phyloP scores from a whole-genome alignment of 495 filamentous ascomycete species.

The Bathelium albidoporum region DNA sequence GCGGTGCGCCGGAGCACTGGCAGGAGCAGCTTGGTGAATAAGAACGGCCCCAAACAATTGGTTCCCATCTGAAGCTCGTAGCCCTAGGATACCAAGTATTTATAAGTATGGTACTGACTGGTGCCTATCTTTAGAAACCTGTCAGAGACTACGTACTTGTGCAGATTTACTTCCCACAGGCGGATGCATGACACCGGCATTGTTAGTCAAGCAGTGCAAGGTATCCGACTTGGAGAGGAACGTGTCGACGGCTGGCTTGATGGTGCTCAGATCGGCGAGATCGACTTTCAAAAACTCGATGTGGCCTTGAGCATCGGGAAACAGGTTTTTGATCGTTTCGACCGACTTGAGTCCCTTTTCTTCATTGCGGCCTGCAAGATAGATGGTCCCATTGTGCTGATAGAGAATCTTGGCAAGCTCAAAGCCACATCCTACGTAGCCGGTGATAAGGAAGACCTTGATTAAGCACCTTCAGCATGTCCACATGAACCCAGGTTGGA shows the following conservation, averaged over 20 bases:
- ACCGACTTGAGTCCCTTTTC: conserved; percentile 31
- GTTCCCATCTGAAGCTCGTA: conserved; percentile 38
- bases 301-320: conserved; percentile 21
- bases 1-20: conserved; percentile 36
- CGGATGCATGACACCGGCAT: conserved; percentile 40
- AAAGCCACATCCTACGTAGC: conserved; percentile 40
- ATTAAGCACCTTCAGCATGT: not conserved
- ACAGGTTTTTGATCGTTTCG: conserved; percentile 17
- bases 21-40: conserved; percentile 37
- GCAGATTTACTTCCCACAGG: conserved; percentile 28
- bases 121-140: too few species aligned
- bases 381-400: conserved; percentile 39
- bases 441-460: conserved; percentile 38
- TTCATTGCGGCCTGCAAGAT: conserved; percentile 41
- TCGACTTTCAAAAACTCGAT: conserved; percentile 37
- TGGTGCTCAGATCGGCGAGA: conserved; percentile 36
- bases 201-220: conserved; percentile 42
- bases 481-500: not conserved
- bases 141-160: conserved; percentile 13
- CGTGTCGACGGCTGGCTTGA: conserved; percentile 33
- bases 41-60: conserved; percentile 38
- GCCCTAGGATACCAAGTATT: conserved; percentile 24
- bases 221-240: conserved; percentile 34
- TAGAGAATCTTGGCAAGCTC: conserved; percentile 39
- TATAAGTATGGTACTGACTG: too few species aligned